Evolutionary conservation across 129 eudicot genomes (phyloP).

Genomic region (Erigeron canadensis): DNA sequence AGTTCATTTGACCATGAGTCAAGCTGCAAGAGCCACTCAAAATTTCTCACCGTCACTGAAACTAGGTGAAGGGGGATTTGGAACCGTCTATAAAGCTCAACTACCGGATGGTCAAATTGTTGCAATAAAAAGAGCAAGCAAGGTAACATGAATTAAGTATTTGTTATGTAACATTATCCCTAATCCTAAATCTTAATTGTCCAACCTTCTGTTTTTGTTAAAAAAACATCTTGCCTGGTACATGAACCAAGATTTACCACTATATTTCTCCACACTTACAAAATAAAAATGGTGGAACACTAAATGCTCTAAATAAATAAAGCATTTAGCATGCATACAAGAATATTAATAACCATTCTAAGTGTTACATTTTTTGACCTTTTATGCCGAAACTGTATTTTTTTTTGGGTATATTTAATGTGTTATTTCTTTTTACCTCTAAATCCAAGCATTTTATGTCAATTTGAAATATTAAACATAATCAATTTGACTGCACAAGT

Average conservation of each 20-base stretch:
- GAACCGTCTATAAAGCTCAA: conserved; percentile 80
- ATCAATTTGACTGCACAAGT: not conserved
- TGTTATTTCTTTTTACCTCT: not conserved
- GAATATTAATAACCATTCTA: not conserved
- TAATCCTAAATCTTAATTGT: too few species aligned
- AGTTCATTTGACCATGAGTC: conserved; percentile 69
- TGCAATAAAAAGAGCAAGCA: conserved; percentile 90
- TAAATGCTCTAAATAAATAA: too few species aligned
- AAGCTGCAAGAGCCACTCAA: conserved; percentile 70
- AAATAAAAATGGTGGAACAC: too few species aligned
- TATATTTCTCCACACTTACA: too few species aligned
- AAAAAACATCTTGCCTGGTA: too few species aligned
- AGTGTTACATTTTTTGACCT: conserved; percentile 6
- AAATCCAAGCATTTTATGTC: not conserved
- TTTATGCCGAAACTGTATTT: not conserved
- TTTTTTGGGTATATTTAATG: not conserved
- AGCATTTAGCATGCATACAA: too few species aligned
- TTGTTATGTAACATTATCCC: too few species aligned
- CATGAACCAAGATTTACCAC: too few species aligned
- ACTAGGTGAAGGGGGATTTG: conserved; percentile 94
- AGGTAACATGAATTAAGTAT: conserved; percentile 39
- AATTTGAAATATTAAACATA: not conserved
- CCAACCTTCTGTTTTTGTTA: too few species aligned
- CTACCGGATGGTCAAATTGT: conserved; percentile 75
- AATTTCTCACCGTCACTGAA: conserved; percentile 66